Evolutionary conservation across 2,329 filamentous ascomycete species (phyloP).

Genomic region (Diaporthe amygdali): DNA sequence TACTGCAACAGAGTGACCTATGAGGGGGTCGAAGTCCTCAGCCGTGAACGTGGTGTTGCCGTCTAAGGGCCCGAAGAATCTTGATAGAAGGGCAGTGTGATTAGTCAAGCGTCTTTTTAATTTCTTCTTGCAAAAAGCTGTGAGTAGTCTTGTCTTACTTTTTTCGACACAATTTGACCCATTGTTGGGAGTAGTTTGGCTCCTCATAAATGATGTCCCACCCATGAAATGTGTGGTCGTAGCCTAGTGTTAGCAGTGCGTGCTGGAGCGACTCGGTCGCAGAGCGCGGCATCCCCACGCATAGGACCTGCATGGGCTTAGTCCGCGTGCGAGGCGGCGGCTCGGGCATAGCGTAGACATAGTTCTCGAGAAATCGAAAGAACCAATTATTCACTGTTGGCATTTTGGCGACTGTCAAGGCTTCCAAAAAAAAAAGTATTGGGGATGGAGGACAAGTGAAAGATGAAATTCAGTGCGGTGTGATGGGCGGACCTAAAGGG

Average conservation of each 20-base stretch:
- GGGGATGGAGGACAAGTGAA: not conserved
- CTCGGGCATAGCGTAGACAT: slow-evolving; percentile 30
- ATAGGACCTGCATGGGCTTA: slow-evolving; percentile 40
- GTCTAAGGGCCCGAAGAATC: slow-evolving; percentile 27
- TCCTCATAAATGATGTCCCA: slow-evolving; percentile 40
- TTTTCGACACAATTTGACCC: slow-evolving; percentile 32
- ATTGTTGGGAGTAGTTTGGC: slow-evolving; percentile 29
- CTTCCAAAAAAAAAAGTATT: not conserved
- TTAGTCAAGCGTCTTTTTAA: not conserved
- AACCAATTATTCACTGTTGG: slow-evolving; percentile 24
- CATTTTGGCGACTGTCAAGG: not conserved
- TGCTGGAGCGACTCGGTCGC: slow-evolving; percentile 41
- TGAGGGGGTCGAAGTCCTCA: slow-evolving; percentile 34
- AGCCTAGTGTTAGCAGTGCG: slow-evolving; percentile 36
- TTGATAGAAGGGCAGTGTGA: not conserved
- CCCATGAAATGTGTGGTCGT: slow-evolving; percentile 40
- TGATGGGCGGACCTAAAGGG: not conserved
- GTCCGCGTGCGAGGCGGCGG: slow-evolving; percentile 34
- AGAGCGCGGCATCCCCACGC: slow-evolving; percentile 39
- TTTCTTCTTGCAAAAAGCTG: not conserved
- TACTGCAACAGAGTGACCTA: slow-evolving; percentile 40
- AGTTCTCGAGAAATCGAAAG: slow-evolving; percentile 27
- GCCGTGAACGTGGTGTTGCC: slow-evolving; percentile 27
- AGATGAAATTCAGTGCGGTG: not conserved
- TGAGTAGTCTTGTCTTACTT: slow-evolving; percentile 22